Base-by-base conservation (phyloP, 768 basidiomycete species). In the Nevesoporus exiguus region DNA sequence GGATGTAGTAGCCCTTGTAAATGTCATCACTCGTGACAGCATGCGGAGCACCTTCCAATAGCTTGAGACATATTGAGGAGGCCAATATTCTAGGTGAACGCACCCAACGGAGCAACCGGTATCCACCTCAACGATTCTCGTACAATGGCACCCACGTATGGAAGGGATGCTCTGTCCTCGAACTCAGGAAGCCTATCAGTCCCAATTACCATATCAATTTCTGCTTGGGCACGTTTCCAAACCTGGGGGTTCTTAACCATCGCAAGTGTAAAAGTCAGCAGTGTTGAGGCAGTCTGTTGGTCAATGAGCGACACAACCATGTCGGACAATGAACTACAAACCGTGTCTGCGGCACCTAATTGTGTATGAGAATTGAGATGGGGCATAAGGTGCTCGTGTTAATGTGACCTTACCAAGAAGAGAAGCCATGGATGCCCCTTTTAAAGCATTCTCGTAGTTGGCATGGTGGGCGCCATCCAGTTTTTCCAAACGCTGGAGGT, bases 1-100 rank as follows among this genome's bases (percentile, higher is more conserved):
- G 82, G 37, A 84, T 84, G 8, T 78, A 65, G 54, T 77, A 79
- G n/a, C n/a, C n/a, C n/a, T n/a, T n/a, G n/a, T n/a, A n/a, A n/a
- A n/a, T n/a, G n/a, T n/a, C n/a, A n/a, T 73, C 73, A 31, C 64
- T 56, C 0, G 72, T 74, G 1, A 54, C n/a, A 10, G 55, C 45
- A 45, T 72, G 71, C 3, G 67, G 61, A 24, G 67, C 1, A 10
- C 41, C 52, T 53, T 44, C 1, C 5, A 5, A 7, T n/a, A n/a
- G 5, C 27, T 17, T 50, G 17, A 50, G 21, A n/a, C n/a, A n/a
- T n/a, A n/a, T n/a, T n/a, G 21, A 22, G 7, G 11, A 6, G 30
- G 30, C 5, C 11, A 31, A 31, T 31, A 31, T 31, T 11, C 5
- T 39, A 6, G 11, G 11, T 11, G 30, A 31, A 31, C 30, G 5